Evolutionary conservation across 192 early-diverging fungal species (phyloP), one percentile per base, ranked within the genome.

Genomic region (Geosiphon pyriformis): DNA sequence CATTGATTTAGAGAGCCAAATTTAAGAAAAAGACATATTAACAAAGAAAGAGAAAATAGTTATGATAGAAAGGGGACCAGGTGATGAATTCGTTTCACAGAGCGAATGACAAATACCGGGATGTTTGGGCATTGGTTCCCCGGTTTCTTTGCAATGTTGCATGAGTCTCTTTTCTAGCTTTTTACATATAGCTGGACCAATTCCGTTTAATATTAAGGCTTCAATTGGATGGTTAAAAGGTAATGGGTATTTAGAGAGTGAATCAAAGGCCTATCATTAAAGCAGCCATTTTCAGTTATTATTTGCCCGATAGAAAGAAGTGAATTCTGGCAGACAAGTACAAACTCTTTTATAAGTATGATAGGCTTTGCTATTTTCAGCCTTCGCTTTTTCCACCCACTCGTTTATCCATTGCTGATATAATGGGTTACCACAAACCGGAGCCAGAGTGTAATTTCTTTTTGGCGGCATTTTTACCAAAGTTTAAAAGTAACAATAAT

Each of bases 351-450:
- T 84, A 56, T 87, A 86, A 4, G 80, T 78, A 59, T 76, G 80
- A 58, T 83, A 88, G 0, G 76, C 67, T 58, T 83, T 83, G 37
- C 18, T 63, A 37, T 73, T 65, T 30, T 80, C 78, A 1, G 37
- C 62, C 58, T 71, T 70, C 2, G 84, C 84, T 17, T 78, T 67
- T 18, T 83, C 77, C 76, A 84, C 79, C 88, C 85, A 88, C 63
- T 88, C 86, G n/a, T 69, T 71, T 4, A 90, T 69, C 89, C 89
- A 91, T 64, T 81, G 65, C 35, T 82, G 65, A 34, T 80, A 83
- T 23, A 90, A 64, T 6, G 88, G 88, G 68, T 91, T 91, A 15
- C 83, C 87, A 68, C 88, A 89, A 17, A 32, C 22, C 6, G 56
- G 53, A 22, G 53, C 1, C 23, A 23, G 37, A 42, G 37, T 42